phyloP scores from a whole-genome alignment of 495 filamentous ascomycete species.

The Penicillium fimorum region DNA sequence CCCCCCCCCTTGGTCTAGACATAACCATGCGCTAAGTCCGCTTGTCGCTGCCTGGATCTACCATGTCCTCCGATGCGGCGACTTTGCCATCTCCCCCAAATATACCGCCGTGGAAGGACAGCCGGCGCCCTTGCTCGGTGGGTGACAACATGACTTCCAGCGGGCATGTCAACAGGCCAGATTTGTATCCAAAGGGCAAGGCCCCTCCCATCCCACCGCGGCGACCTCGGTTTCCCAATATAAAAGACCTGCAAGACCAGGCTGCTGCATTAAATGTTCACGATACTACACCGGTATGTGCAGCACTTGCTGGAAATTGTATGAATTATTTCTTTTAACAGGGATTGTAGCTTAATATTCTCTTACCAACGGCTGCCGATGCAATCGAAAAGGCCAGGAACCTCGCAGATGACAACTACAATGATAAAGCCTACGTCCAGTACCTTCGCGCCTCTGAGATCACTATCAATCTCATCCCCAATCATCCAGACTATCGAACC shows the following conservation, averaged over 20 bases:
- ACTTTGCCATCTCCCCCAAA: constrained; percentile 41
- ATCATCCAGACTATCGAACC: constrained; percentile 61
- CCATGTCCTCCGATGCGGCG: constrained; percentile 48
- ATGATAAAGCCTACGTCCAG: constrained; percentile 68
- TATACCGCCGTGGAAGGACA: constrained; percentile 39
- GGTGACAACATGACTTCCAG: constrained; percentile 34
- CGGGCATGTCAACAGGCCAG: constrained; percentile 26
- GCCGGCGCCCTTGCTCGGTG: constrained; percentile 29
- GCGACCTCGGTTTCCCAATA: constrained; percentile 58
- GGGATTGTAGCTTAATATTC: constrained; percentile 30
- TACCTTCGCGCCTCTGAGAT: constrained; percentile 80
- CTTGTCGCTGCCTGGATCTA: constrained; percentile 25
- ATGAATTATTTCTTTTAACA: constrained; percentile 25
- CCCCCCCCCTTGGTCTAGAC: background rate
- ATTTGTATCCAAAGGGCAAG: constrained; percentile 27
- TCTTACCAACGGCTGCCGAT: constrained; percentile 37
- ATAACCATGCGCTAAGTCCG: constrained; percentile 31
- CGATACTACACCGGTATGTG: constrained; percentile 44
- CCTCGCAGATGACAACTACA: constrained; percentile 48
- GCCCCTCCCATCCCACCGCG: constrained; percentile 10
- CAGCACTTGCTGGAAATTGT: background rate
- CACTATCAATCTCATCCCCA: constrained; percentile 69
- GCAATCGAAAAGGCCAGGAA: constrained; percentile 36
- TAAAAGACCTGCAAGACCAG: constrained; percentile 67
- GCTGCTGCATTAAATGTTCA: constrained; percentile 42